Evolutionary conservation across 2,329 filamentous ascomycete species (phyloP).

Genomic region (Cytospora chrysosperma): DNA sequence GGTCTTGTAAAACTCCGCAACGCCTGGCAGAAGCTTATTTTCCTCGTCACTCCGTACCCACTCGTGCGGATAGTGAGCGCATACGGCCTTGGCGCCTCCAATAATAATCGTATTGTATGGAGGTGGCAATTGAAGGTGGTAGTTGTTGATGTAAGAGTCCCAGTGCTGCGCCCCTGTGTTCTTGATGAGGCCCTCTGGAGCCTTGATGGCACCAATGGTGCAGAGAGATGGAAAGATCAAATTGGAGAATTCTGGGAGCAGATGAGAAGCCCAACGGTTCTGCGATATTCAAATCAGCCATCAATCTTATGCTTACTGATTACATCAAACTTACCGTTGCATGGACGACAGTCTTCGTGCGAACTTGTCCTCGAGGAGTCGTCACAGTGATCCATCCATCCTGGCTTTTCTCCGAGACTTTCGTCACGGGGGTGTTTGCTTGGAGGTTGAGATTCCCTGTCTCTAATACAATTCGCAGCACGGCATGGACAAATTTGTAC

Average conservation of each 20-base stretch:
- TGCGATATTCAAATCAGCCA: background rate
- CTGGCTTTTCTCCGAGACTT: constrained; percentile 28
- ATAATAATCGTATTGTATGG: constrained; percentile 34
- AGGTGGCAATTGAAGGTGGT: constrained; percentile 34
- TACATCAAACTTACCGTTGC: constrained; percentile 14
- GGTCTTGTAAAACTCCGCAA: constrained; percentile 31
- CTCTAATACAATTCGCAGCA: constrained; percentile 20
- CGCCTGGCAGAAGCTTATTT: constrained; percentile 30
- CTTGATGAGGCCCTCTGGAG: constrained; percentile 32
- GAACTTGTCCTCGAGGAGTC: constrained; percentile 22
- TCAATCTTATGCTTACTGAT: too few species aligned
- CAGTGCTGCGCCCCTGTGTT: constrained; percentile 35
- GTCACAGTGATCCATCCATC: constrained; percentile 29
- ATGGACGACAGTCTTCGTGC: constrained; percentile 23
- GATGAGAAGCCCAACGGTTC: constrained; percentile 25
- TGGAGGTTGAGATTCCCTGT: constrained; percentile 29
- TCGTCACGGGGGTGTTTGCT: constrained; percentile 30
- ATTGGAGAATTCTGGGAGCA: constrained; percentile 23
- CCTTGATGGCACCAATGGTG: constrained; percentile 33
- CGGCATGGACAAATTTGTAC: constrained; percentile 25
- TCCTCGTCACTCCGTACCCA: constrained; percentile 30
- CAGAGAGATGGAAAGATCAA: constrained; percentile 21
- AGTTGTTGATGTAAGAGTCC: constrained; percentile 34
- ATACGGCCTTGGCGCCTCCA: constrained; percentile 30
- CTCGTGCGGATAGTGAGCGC: constrained; percentile 29